These are phyloP conservation scores for Globisporangium cystogenes DNA, from an alignment of 352 stramenopile species.

Conservation along the genomic window DNA sequence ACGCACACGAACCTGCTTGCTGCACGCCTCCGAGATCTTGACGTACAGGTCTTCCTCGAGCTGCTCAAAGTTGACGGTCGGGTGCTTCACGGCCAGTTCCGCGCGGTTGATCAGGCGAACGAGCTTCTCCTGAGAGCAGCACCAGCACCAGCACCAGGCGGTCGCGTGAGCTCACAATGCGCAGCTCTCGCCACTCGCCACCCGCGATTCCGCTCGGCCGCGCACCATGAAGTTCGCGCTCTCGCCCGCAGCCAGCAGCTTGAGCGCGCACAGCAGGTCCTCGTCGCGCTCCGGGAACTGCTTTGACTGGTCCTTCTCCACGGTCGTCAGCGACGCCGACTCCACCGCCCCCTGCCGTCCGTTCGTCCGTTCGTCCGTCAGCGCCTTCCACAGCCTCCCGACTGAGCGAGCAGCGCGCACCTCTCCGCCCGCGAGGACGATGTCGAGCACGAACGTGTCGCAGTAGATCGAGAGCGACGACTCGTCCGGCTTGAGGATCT, in stretches of 20 bases:
- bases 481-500: slow-evolving; percentile 85
- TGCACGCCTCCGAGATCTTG: slow-evolving; percentile 60
- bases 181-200: no score
- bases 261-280: slow-evolving; percentile 61
- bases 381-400: no score
- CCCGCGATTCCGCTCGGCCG: no score
- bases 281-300: slow-evolving; percentile 83
- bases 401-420: slow-evolving; percentile 19
- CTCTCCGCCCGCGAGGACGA: slow-evolving; percentile 64
- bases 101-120: slow-evolving; percentile 79
- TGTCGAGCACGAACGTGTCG: slow-evolving; percentile 87
- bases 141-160: neutral
- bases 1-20: slow-evolving; percentile 31
- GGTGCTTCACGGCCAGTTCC: slow-evolving; percentile 76
- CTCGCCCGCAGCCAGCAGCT: slow-evolving; percentile 63
- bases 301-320: slow-evolving; percentile 83
- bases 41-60: slow-evolving; percentile 74
- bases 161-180: neutral
- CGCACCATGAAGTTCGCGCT: slow-evolving; percentile 71
- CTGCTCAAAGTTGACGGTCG: slow-evolving; percentile 81
- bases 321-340: slow-evolving; percentile 76
- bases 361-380: neutral
- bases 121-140: slow-evolving; percentile 62
- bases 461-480: slow-evolving; percentile 84
- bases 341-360: slow-evolving; percentile 46